Conservation (phyloP, 495 filamentous ascomycete genomes). For the Tuber borchii region DNA sequence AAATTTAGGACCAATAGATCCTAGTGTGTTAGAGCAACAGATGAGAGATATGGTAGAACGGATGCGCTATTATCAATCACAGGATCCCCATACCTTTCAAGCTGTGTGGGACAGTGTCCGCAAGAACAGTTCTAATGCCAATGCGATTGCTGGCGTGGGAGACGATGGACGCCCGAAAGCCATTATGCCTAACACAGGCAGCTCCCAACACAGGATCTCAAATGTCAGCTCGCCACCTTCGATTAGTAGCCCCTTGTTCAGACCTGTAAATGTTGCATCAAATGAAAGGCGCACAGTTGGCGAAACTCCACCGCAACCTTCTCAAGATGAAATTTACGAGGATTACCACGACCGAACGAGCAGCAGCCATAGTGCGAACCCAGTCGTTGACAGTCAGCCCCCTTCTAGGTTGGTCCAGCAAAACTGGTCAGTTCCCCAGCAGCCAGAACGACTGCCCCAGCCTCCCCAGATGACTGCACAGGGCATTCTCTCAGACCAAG, state of each 20-base stretch:
- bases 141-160: constrained; percentile 21
- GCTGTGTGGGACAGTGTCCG: constrained; percentile 36
- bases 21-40: constrained; percentile 29
- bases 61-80: constrained; percentile 36
- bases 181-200: constrained; percentile 12
- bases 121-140: constrained; percentile 17
- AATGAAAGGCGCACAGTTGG: background rate
- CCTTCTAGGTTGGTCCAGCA: background rate
- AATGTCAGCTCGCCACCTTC: background rate
- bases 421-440: background rate
- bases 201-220: background rate
- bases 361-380: background rate
- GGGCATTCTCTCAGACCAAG: background rate
- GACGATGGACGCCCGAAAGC: constrained; percentile 2
- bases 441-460: constrained; percentile 1
- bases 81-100: constrained; percentile 31
- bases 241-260: background rate
- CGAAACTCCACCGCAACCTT: background rate
- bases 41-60: constrained; percentile 40
- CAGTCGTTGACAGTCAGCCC: background rate
- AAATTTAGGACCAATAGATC: constrained; percentile 18
- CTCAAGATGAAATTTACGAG: background rate
- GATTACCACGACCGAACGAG: background rate
- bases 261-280: background rate
- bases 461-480: background rate